Percentiles rank a stretch among this genome's conserved stretches.
Conservation (phyloP, 2,329 filamentous ascomycete genomes). For the Sclerotinia borealis region DNA sequence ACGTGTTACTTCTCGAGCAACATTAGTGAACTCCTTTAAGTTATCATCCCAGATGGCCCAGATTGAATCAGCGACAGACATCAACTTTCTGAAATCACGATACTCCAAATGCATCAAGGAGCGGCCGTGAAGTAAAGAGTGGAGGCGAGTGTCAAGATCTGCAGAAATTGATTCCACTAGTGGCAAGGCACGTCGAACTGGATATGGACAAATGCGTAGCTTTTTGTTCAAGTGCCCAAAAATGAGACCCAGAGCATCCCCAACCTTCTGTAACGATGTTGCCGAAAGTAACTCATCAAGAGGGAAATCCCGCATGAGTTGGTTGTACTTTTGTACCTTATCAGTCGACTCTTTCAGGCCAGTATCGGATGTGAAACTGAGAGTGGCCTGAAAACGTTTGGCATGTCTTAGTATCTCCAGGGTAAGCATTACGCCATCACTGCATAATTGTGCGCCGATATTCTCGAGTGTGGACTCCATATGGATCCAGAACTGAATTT, state of each 20-base stretch:
- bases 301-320: slow-evolving; percentile 96
- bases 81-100: slow-evolving; percentile 78
- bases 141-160: slow-evolving; percentile 81
- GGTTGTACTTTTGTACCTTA: slow-evolving; percentile 96
- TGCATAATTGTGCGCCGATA: slow-evolving; percentile 81
- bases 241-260: slow-evolving; percentile 83
- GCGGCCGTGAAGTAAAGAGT: slow-evolving; percentile 77
- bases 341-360: slow-evolving; percentile 94
- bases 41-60: slow-evolving; percentile 94
- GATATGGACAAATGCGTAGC: slow-evolving; percentile 91
- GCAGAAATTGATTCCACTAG: slow-evolving; percentile 96
- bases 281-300: slow-evolving; percentile 91
- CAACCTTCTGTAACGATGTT: slow-evolving; percentile 79
- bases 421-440: slow-evolving; percentile 83
- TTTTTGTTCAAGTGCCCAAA: slow-evolving; percentile 98
- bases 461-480: slow-evolving; percentile 92
- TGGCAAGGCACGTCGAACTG: slow-evolving; percentile 81
- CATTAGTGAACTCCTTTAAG: slow-evolving; percentile 95
- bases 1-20: slow-evolving; percentile 89
- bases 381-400: slow-evolving; percentile 95
- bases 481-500: slow-evolving; percentile 98
- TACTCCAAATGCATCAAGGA: slow-evolving; percentile 90
- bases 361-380: slow-evolving; percentile 94
- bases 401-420: slow-evolving; percentile 94
- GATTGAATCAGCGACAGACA: slow-evolving; percentile 76